Evolutionary conservation across 257 asterid genomes (phyloP), one percentile per base, ranked within the genome.

Genomic region (Petrea volubilis): DNA sequence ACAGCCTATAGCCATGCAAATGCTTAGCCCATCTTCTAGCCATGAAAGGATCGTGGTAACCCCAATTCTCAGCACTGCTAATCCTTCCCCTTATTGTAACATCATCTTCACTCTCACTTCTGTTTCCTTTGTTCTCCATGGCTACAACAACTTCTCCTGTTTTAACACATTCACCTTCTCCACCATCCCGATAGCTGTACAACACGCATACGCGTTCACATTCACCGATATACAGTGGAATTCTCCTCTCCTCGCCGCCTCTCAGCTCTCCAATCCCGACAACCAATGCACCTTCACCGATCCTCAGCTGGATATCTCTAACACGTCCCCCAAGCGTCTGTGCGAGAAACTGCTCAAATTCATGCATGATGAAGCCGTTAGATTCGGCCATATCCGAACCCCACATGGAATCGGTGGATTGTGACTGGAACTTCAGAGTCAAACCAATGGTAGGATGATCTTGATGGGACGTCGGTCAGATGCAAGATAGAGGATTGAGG

Each of bases 11-110:
- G 23, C 87, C 94, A 46, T 86, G 90, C 70, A 82, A 78, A 74
- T 81, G 90, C 78, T 80, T 88, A 9, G 91, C 90, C 94, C 87
- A 85, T 83, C 94, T 81, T 75, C 94, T 88, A 21, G 92, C 87
- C 91, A 83, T 85, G 79, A 80, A 81, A 7, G 80, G 74, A 67
- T 86, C 88, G 62, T 82, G 86, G 41, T 81, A 84, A 57, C 81
- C 90, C 96, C 89, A 86, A 74, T 73, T 73, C 64, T 82, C 90
- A 17, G 77, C 92, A 55, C 79, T 65, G 67, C 88, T 83, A 33
- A 73, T 41, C 56, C 86, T 82, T 49, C 85, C 83, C 12, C 80
- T 77, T 4, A 60, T 46, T 53, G 41, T 68, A 7, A 38, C 29
- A 27, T 56, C 86, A 25, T 67, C 53, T 61, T 28, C 43, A 36